Evolutionary conservation across 306 rosid species (phyloP).

Genomic region (Carpinus fangiana): DNA sequence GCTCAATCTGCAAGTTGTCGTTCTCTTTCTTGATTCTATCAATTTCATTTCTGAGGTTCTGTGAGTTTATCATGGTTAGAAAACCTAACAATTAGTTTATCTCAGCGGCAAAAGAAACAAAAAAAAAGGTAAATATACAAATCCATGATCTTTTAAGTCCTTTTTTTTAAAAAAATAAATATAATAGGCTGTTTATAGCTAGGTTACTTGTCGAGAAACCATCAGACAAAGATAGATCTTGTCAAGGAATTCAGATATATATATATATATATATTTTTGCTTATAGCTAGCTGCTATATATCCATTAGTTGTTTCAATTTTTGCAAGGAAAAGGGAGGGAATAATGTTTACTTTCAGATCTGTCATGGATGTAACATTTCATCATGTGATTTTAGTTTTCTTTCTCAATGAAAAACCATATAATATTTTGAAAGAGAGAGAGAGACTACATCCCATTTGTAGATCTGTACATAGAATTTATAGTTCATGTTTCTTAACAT

Average conservation of each 20-base stretch:
- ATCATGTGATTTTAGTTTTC: conserved; percentile 29
- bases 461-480: conserved; percentile 57
- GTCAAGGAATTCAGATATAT: not conserved
- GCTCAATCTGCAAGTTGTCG: conserved; percentile 82
- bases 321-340: conserved; percentile 49
- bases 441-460: conserved; percentile 39
- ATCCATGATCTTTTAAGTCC: conserved; percentile 16
- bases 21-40: conserved; percentile 87
- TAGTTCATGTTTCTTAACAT: conserved; percentile 43
- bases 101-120: not conserved
- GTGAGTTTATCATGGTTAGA: conserved; percentile 27
- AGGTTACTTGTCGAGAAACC: conserved; percentile 17
- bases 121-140: not conserved
- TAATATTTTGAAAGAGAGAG: not conserved
- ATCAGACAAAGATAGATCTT: conserved; percentile 10
- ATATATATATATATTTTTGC: not conserved
- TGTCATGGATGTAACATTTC: conserved; percentile 43
- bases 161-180: not conserved
- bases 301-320: conserved; percentile 27
- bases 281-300: not conserved
- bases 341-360: conserved; percentile 53
- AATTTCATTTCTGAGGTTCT: conserved; percentile 81
- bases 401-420: conserved; percentile 25
- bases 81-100: conserved; percentile 17
- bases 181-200: not conserved